Evolutionary conservation across 1,284 basidiomycete genomes (phyloP).

Genomic region (Lignosus rhinocerotis): DNA sequence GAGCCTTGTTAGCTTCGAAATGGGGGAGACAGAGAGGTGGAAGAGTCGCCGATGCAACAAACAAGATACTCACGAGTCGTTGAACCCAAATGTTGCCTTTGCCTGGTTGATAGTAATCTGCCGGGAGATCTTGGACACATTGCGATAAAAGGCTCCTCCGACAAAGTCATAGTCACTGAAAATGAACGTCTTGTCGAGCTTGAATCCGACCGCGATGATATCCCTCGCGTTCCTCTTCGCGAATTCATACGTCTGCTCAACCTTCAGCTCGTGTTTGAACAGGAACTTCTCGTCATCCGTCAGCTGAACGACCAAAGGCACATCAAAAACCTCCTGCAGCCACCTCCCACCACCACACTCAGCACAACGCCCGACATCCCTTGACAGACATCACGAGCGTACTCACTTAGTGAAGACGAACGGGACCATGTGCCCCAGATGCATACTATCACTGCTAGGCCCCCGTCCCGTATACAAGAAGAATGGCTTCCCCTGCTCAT

Average conservation of each 20-base stretch:
- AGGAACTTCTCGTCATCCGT: conserved; percentile 99
- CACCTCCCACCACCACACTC: conserved; percentile 55
- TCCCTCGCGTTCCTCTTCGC: conserved; percentile 88
- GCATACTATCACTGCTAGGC: conserved; percentile 96
- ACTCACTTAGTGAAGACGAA: conserved; percentile 95
- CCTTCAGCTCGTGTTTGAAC: conserved; percentile 92
- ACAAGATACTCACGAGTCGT: conserved; percentile 74
- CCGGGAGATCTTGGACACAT: conserved; percentile 90
- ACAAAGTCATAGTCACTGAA: conserved; percentile 93
- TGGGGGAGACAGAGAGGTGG: background rate
- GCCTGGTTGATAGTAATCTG: conserved; percentile 94
- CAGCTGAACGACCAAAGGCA: conserved; percentile 92
- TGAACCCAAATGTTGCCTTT: conserved; percentile 96
- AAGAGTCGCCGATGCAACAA: too few species aligned
- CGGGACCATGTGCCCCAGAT: conserved; percentile 96
- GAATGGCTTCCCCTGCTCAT: conserved; percentile 97
- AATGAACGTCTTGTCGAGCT: conserved; percentile 94
- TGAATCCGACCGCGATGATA: conserved; percentile 96
- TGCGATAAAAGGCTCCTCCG: conserved; percentile 92
- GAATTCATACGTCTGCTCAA: conserved; percentile 88
- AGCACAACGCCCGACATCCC: background rate
- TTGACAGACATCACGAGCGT: background rate
- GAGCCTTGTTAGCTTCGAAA: background rate
- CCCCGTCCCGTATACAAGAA: conserved; percentile 98
- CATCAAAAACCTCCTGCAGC: conserved; percentile 96